These are phyloP conservation scores for Crithidia fasciculata DNA, from an alignment of 208 protist genomes.

Conservation along the genomic window DNA sequence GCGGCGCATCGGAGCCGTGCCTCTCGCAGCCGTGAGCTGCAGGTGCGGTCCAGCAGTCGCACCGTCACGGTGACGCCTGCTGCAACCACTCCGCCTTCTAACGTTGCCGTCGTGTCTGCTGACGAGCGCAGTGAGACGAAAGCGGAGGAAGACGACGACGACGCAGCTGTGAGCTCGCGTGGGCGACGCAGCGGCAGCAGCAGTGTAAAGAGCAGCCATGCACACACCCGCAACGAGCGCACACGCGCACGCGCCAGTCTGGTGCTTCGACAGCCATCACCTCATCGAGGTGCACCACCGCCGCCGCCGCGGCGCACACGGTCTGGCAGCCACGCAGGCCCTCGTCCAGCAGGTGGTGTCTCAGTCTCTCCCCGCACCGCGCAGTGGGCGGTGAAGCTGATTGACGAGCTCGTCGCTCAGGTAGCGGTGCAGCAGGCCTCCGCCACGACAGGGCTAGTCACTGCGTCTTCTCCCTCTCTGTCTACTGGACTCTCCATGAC, in stretches of 20 bases:
- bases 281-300: background rate
- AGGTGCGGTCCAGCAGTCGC: background rate
- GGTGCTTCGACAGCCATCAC: background rate
- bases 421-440: slow-evolving; percentile 31
- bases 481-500: too few species aligned
- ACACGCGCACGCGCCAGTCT: background rate
- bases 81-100: background rate
- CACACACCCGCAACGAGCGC: background rate
- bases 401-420: slow-evolving; percentile 33
- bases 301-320: background rate
- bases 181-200: background rate
- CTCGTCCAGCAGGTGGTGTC: background rate
- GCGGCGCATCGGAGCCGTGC: too few species aligned
- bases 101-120: background rate
- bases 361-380: slow-evolving; percentile 20
- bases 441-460: background rate
- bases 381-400: slow-evolving; percentile 39
- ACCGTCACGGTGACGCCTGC: background rate
- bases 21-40: background rate
- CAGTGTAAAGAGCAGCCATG: background rate
- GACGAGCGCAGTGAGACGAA: background rate
- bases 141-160: background rate
- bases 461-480: background rate
- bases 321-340: background rate
- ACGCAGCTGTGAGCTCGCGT: background rate